Evolutionary conservation across 805 yeast genomes (phyloP).

Genomic region (Candida coquimbonensis): DNA sequence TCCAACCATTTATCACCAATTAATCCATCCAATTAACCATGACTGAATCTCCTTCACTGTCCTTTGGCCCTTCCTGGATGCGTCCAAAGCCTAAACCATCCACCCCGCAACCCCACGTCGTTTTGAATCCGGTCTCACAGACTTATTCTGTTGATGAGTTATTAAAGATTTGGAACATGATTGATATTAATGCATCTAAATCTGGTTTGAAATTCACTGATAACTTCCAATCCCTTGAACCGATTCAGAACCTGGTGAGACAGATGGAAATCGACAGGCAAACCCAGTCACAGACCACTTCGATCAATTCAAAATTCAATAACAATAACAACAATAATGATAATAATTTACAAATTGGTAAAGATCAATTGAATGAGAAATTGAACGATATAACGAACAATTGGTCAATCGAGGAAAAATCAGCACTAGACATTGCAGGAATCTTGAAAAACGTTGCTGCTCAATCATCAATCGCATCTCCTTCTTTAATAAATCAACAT

Average conservation of each 20-base stretch:
- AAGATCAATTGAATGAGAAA: constrained; percentile 11
- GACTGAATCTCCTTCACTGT: constrained; percentile 25
- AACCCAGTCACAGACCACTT: constrained; percentile 4
- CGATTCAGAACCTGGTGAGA: constrained; percentile 15
- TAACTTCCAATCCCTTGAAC: constrained; percentile 26
- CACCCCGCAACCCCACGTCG: background rate
- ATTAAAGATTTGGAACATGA: constrained; percentile 43
- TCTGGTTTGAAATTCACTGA: constrained; percentile 21
- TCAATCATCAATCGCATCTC: background rate
- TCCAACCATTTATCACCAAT: background rate
- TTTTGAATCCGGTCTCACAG: constrained; percentile 33
- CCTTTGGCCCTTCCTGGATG: constrained; percentile 30
- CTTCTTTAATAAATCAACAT: background rate
- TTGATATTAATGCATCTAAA: constrained; percentile 24
- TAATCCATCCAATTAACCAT: constrained; percentile 2
- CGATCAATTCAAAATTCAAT: constrained; percentile 2
- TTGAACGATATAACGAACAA: constrained; percentile 13
- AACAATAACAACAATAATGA: background rate
- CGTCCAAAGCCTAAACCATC: constrained; percentile 25
- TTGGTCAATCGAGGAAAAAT: constrained; percentile 18
- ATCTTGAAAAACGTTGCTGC: constrained; percentile 16
- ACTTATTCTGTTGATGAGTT: constrained; percentile 46
- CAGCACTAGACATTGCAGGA: constrained; percentile 20
- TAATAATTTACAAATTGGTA: constrained; percentile 5
- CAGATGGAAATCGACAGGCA: constrained; percentile 19